These are phyloP conservation scores for Cardamine resedifolia DNA, from an alignment of 345 rosid species.

Conservation along the genomic window DNA sequence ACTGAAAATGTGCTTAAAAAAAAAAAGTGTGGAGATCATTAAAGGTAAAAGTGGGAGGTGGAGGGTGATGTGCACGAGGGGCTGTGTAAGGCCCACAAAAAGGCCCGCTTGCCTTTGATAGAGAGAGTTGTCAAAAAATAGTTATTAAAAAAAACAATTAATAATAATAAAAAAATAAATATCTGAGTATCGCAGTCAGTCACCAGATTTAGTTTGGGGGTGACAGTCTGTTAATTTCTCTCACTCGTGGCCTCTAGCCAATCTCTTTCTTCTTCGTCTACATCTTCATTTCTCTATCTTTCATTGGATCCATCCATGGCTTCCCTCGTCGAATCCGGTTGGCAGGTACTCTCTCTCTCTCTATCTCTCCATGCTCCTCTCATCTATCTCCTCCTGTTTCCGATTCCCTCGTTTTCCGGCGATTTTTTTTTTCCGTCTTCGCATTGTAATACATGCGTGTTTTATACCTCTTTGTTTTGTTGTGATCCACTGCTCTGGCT, in stretches of 20 bases:
- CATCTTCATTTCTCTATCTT: conserved; percentile 5
- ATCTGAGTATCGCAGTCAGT: not conserved
- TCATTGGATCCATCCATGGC: conserved; percentile 51
- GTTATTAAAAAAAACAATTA: too few species aligned
- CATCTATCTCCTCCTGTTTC: not conserved
- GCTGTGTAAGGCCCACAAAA: not conserved
- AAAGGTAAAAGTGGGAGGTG: not conserved
- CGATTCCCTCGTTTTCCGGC: not conserved
- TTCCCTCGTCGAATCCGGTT: conserved; percentile 67
- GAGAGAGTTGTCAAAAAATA: not conserved
- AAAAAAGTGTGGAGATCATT: not conserved
- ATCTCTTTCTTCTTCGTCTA: conserved; percentile 22
- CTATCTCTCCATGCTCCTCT: not conserved
- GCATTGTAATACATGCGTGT: conserved; percentile 13
- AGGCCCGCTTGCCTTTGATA: not conserved
- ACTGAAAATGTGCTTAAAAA: not conserved
- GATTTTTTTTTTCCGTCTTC: not conserved
- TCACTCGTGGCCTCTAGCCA: conserved; percentile 34
- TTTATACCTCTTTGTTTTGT: not conserved
- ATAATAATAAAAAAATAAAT: not conserved
- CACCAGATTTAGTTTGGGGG: conserved; percentile 8
- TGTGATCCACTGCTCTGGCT: not conserved
- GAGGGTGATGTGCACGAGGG: conserved; percentile 36
- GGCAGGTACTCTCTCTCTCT: conserved; percentile 63
- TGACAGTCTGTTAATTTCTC: conserved; percentile 48